Evolutionary conservation across 108 stramenopile species (phyloP), one percentile per base, ranked within the genome.

Genomic region (Cyclotella atomus): DNA sequence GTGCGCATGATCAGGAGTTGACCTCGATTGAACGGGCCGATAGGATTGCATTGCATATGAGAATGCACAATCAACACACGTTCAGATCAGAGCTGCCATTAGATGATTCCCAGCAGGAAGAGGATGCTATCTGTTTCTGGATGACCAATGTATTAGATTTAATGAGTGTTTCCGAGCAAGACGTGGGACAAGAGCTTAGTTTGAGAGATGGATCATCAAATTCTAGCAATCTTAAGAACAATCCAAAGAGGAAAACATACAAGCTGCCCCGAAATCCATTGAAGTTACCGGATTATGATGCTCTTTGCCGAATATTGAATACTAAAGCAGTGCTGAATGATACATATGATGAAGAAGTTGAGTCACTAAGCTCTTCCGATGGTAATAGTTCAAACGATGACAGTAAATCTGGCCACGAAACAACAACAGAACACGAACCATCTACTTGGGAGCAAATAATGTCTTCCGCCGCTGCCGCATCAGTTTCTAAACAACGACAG

Each of bases 101-200:
- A 33, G 49, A 20, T 27, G 28, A 34, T 36, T 47, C 17, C 34
- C 14, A 32, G 21, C 45, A 60, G 24, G 56, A 57, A 1, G 56
- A 57, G 32, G 56, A 57, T 57, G 56, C 38, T 29, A 62, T 72
- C 61, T 79, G 78, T 52, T 71, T 72, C 28, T 79, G 64, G 64
- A 79, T 79, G 78, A 79, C 78, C 4, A 71, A 72, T 47, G 78
- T 79, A 24, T 44, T 79, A 30, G 78, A 79, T 20, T 62, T 79
- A 50, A 24, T 77, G 36, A 54, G 55, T 75, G 20, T 75, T 19
- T 45, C 66, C 0, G 75, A 75, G 19, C 19, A 59, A 53, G 30
- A 0, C 28, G 30, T 1, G 29, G 56, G 56, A 30, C 9, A 30
- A 12, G 56, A 57, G 29, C 29, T 29, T 29, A 32, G 0, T 32